These are phyloP conservation scores for Colletotrichum australisinense DNA, from an alignment of 2,329 filamentous ascomycete genomes.

Conservation along the genomic window DNA sequence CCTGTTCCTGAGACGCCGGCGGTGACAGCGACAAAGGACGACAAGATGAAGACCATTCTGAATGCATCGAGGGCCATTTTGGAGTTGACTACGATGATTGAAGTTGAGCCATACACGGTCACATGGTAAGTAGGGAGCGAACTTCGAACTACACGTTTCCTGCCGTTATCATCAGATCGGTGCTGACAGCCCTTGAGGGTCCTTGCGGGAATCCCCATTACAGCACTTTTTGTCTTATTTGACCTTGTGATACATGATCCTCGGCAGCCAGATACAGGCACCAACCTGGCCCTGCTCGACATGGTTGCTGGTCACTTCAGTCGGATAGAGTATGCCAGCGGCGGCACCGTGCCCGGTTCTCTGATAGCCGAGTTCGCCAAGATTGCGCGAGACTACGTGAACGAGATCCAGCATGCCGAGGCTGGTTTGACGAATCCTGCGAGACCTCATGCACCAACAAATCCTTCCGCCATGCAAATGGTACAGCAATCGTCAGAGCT, in stretches of 20 bases:
- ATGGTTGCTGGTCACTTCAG: constrained; percentile 56
- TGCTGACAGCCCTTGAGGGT: constrained; percentile 38
- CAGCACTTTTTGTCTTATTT: constrained; percentile 53
- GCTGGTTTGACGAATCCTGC: not conserved
- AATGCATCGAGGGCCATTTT: constrained; percentile 41
- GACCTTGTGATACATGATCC: constrained; percentile 54
- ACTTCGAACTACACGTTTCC: not conserved
- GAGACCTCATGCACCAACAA: not conserved
- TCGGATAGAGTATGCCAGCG: constrained; percentile 52
- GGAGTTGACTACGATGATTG: constrained; percentile 43
- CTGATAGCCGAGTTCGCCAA: constrained; percentile 52
- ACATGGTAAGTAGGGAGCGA: constrained; percentile 38
- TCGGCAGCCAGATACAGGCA: constrained; percentile 44
- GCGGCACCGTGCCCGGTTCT: constrained; percentile 48
- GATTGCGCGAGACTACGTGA: constrained; percentile 54
- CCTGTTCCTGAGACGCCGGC: constrained; percentile 25
- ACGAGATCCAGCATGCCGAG: constrained; percentile 35
- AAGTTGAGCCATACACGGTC: constrained; percentile 44
- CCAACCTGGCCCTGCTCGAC: constrained; percentile 53
- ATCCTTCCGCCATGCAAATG: not conserved
- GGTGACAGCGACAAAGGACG: constrained; percentile 25
- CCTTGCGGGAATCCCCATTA: constrained; percentile 48
- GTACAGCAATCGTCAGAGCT: not conserved
- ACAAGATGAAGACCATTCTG: constrained; percentile 38
- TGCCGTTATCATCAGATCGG: no score